Evolutionary conservation across 75 land plant species (phyloP), one percentile per base, ranked within the genome.

Genomic region (Picea sitchensis): DNA sequence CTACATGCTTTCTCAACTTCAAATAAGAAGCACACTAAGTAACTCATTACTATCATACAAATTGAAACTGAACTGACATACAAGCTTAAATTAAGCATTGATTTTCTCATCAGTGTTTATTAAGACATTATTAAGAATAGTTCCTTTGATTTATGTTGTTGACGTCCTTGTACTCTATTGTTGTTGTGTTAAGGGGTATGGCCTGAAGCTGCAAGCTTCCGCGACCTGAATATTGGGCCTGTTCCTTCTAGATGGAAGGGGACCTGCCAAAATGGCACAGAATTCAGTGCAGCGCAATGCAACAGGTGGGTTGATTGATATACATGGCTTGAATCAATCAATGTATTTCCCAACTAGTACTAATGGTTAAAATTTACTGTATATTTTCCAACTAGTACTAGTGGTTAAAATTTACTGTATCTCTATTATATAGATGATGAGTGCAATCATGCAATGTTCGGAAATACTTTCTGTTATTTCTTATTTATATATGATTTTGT

Each of bases 161-260:
- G 18, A 18, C n/a, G 63, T 61, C 26, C 26, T 26, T 26, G 26
- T 26, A 26, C 26, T 26, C 26, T 18, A 61, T 18, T 17, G 21
- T 61, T 61, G 63, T 18, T 18, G 31, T 11, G 14, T 77, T 63
- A 3, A 90, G 90, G 92, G 36, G 85, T 88, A 6, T 90, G 92
- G 92, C 90, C 92, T 18, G 90, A 87, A 59, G 81, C 90, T 26
- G 76, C 79, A 38, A 90, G 91, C 82, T 90, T 85, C 69, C 81
- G 62, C 36, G 93, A 87, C 58, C 58, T 26, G 26, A 0, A 26
- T 26, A 26, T 26, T 26, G 26, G 26, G 26, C 26, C 26, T 26
- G 26, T 26, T 76, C 91, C 91, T 20, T 77, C 84, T 1, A 89
- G 61, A 64, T 92, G 93, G 93, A 85, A 76, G 76, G 93, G 93